phyloP scores from a whole-genome alignment of 2,329 filamentous ascomycete genomes.

The Pochonia chlamydosporia region DNA sequence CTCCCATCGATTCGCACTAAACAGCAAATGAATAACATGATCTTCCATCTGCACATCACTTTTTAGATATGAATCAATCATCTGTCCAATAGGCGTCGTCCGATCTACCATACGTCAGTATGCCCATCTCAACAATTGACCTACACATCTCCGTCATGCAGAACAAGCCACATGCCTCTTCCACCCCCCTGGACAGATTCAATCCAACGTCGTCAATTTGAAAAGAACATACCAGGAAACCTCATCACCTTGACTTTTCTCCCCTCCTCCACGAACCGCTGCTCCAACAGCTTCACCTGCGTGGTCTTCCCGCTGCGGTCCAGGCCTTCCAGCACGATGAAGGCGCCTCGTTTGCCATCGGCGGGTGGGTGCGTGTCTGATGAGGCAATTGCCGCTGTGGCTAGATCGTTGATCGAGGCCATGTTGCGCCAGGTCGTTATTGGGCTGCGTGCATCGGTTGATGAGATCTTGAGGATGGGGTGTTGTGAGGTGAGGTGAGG shows the following conservation, averaged over 20 bases:
- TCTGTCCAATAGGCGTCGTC: conserved; percentile 75
- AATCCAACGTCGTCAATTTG: no score
- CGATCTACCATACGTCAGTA: conserved; percentile 53
- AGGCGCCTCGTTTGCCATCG: conserved; percentile 48
- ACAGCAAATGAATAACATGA: conserved; percentile 83
- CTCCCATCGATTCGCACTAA: conserved; percentile 90
- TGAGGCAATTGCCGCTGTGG: conserved; percentile 40
- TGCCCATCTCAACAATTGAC: no score
- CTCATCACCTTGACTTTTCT: conserved; percentile 46
- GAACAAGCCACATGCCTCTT: not conserved
- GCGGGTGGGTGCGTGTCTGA: conserved; percentile 21
- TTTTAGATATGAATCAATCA: conserved; percentile 80
- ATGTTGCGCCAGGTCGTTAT: conserved; percentile 16
- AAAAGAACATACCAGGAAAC: conserved; percentile 45
- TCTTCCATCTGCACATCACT: conserved; percentile 71
- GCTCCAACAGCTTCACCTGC: conserved; percentile 67
- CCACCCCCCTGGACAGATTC: not conserved
- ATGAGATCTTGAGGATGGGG: not conserved
- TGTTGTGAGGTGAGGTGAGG: no score
- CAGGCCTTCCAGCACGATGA: conserved; percentile 82
- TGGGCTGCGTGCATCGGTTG: not conserved
- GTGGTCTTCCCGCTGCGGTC: conserved; percentile 91
- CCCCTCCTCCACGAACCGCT: conserved; percentile 44
- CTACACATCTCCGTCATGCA: not conserved
- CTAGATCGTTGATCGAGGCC: conserved; percentile 46